Evolutionary conservation across 2,329 filamentous ascomycete genomes (phyloP).

Genomic region (Paradendryphiella salina): DNA sequence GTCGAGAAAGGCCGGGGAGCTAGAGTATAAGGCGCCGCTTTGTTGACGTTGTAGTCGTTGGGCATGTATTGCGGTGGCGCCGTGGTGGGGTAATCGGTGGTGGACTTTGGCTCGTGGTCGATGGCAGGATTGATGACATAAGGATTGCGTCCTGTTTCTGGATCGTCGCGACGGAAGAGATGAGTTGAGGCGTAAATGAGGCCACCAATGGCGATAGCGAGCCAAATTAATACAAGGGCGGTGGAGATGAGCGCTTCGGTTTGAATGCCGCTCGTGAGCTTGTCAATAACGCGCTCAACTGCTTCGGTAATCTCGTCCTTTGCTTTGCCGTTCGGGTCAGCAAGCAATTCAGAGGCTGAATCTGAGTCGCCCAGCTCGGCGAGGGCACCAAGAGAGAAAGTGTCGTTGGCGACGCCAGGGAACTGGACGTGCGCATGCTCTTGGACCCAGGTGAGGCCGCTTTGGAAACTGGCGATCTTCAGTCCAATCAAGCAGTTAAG

Average conservation of each 20-base stretch:
- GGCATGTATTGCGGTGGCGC: conserved; percentile 50
- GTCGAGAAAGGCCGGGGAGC: conserved; percentile 50
- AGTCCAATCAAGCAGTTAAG: conserved; percentile 85
- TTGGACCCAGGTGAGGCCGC: conserved; percentile 90
- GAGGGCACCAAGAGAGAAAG: conserved; percentile 78
- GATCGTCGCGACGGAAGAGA: conserved; percentile 61
- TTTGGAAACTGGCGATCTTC: conserved; percentile 82
- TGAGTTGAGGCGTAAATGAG: conserved; percentile 66
- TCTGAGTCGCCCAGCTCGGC: conserved; percentile 54
- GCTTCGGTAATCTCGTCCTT: conserved; percentile 81
- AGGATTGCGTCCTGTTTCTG: conserved; percentile 20
- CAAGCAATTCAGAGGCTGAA: conserved; percentile 71
- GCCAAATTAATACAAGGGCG: conserved; percentile 73
- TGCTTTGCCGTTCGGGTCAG: conserved; percentile 72
- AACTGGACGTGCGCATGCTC: conserved; percentile 83
- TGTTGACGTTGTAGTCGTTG: conserved; percentile 50
- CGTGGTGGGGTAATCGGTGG: conserved; percentile 32
- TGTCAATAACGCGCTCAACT: conserved; percentile 68
- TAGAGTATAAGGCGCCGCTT: conserved; percentile 53
- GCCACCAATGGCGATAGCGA: conserved; percentile 76
- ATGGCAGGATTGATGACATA: conserved; percentile 41
- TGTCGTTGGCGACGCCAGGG: conserved; percentile 75
- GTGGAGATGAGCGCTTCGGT: conserved; percentile 80
- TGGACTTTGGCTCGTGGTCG: conserved; percentile 25
- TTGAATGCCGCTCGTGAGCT: conserved; percentile 68